These are phyloP conservation scores for Hamamelis virginiana DNA, from an alignment of 164 flowering plant genomes.

Conservation along the genomic window DNA sequence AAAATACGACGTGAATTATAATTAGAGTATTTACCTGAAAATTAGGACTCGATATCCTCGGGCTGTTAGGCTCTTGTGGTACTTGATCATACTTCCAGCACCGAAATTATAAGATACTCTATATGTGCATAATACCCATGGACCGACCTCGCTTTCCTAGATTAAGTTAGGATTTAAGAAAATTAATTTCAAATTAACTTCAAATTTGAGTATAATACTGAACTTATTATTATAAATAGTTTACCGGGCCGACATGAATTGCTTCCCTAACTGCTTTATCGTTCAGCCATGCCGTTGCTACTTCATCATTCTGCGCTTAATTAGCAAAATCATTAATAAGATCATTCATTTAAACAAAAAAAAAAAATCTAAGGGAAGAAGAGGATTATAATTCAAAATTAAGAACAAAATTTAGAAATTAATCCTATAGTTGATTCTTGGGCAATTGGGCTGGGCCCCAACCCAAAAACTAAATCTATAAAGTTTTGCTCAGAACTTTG, in stretches of 20 bases:
- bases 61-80: slow-evolving; percentile 32
- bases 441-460: no score
- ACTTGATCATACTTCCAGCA: slow-evolving; percentile 36
- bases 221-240: no score
- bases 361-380: no score
- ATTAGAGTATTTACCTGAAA: slow-evolving; percentile 27
- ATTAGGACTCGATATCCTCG: slow-evolving; percentile 38
- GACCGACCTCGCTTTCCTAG: slow-evolving; percentile 24
- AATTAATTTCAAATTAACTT: background rate
- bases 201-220: no score
- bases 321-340: background rate
- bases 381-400: no score
- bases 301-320: slow-evolving; percentile 17
- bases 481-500: no score
- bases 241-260: slow-evolving; percentile 34
- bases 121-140: slow-evolving; percentile 32
- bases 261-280: slow-evolving; percentile 19
- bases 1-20: no score
- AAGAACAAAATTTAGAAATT: no score
- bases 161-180: background rate
- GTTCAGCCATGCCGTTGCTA: slow-evolving; percentile 25
- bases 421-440: no score
- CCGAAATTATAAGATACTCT: slow-evolving; percentile 16
- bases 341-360: background rate
- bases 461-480: no score